A percentile compares a stretch with the other conserved stretches of the same genome.
These are phyloP conservation scores for Leccinum griseonigrum DNA, from an alignment of 1,284 basidiomycete species.

Conservation along the genomic window DNA sequence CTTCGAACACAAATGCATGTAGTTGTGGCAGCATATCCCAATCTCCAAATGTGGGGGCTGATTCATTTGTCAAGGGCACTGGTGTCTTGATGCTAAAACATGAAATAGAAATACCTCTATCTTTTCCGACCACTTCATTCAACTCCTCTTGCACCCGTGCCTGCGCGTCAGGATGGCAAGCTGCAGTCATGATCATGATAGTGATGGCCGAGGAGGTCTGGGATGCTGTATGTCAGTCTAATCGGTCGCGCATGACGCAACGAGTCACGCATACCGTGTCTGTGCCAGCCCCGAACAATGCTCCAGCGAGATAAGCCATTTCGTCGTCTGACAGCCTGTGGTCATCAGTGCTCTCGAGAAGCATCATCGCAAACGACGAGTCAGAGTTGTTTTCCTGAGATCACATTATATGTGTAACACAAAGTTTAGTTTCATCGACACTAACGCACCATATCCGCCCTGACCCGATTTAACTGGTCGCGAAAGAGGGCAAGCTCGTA, in stretches of 20 bases:
- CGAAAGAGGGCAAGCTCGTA: slow-evolving; percentile 44
- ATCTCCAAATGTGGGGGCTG: slow-evolving; percentile 15
- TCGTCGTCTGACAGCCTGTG: slow-evolving; percentile 13
- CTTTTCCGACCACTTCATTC: slow-evolving; percentile 12
- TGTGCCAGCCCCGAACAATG: slow-evolving; percentile 8
- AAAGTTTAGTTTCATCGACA: neutral
- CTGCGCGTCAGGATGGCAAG: slow-evolving; percentile 9
- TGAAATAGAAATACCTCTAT: slow-evolving; percentile 4
- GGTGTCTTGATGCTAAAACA: neutral
- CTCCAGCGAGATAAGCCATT: slow-evolving; percentile 17
- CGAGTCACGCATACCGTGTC: slow-evolving; percentile 5
- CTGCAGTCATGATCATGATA: slow-evolving; percentile 14
- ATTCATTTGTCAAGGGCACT: neutral
- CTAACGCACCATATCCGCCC: slow-evolving; percentile 4
- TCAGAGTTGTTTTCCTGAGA: slow-evolving; percentile 1
- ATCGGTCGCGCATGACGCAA: neutral
- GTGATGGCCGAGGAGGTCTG: slow-evolving; percentile 11
- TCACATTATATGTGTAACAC: neutral
- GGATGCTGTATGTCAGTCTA: neutral
- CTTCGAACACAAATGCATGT: slow-evolving; percentile 35
- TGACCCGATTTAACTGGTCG: slow-evolving; percentile 12
- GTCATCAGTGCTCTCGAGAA: slow-evolving; percentile 9
- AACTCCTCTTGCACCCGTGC: slow-evolving; percentile 15
- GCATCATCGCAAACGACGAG: slow-evolving; percentile 9
- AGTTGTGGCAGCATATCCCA: slow-evolving; percentile 13